A percentile compares a stretch with the other conserved stretches of the same genome.
phyloP scores from a whole-genome alignment of 768 basidiomycete species.

The Boletus pseudo-olivaceus region DNA sequence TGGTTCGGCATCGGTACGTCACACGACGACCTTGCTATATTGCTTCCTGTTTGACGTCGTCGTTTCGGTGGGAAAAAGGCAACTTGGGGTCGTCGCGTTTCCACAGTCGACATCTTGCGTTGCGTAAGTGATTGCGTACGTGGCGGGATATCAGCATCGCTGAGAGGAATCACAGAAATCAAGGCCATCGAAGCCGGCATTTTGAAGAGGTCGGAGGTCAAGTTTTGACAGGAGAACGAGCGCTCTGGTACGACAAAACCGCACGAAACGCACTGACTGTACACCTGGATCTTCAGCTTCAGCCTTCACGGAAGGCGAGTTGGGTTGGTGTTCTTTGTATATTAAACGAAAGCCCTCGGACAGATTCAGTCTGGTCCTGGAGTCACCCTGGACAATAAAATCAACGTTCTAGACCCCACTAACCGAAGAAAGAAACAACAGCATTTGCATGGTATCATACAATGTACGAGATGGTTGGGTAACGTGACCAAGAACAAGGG shows the following conservation, averaged over 20 bases:
- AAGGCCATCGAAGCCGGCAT: conserved; percentile 30
- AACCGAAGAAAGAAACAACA: not conserved
- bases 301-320: not conserved
- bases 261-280: not conserved
- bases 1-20: conserved; percentile 30
- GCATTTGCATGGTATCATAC: conserved; percentile 4
- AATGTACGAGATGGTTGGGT: not conserved
- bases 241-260: not conserved
- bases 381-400: not conserved
- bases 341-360: not conserved
- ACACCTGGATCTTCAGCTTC: not conserved
- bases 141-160: not conserved
- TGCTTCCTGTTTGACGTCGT: too few relatives aligned
- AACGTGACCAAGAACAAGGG: not conserved
- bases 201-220: conserved; percentile 18
- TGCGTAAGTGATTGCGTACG: conserved; percentile 22
- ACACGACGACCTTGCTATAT: too few relatives aligned
- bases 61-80: conserved; percentile 8
- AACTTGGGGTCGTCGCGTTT: conserved; percentile 25
- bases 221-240: conserved; percentile 10
- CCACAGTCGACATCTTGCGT: conserved; percentile 29
- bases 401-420: not conserved
- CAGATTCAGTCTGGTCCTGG: not conserved
- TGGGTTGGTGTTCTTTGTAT: not conserved
- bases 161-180: conserved; percentile 19